phyloP scores from a whole-genome alignment of 1,284 basidiomycete species.

The Vanrija humicola region DNA sequence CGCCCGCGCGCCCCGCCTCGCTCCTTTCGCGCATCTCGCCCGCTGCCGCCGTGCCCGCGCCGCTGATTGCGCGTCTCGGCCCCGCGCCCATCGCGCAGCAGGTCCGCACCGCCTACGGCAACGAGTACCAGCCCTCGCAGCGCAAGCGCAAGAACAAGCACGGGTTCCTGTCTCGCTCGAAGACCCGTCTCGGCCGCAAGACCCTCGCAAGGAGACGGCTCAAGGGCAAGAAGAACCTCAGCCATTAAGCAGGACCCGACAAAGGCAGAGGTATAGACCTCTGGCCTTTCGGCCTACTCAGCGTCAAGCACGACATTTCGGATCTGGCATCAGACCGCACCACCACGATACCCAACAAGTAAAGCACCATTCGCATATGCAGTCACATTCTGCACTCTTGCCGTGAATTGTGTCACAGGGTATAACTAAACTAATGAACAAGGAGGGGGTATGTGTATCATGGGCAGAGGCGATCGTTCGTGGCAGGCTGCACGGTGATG shows the following conservation, averaged over 20 bases:
- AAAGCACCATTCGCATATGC: constrained; percentile 10
- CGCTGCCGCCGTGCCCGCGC: neutral
- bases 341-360: neutral
- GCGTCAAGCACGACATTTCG: too few species aligned
- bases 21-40: constrained; percentile 12
- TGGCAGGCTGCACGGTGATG: too few species aligned
- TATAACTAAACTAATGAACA: neutral
- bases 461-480: neutral
- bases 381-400: neutral
- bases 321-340: neutral
- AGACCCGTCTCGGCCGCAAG: constrained; percentile 39
- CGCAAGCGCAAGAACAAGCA: constrained; percentile 82
- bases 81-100: constrained; percentile 14
- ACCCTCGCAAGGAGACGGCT: constrained; percentile 58
- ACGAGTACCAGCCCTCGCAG: constrained; percentile 84
- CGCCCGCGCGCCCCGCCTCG: neutral
- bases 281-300: too few species aligned
- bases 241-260: constrained; percentile 48
- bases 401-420: neutral
- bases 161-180: constrained; percentile 70
- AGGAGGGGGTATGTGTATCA: neutral
- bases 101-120: constrained; percentile 53
- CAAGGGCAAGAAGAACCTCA: constrained; percentile 61
- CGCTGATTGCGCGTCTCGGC: neutral
- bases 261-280: too few species aligned